Evolutionary conservation across 371 early-diverging fungal species (phyloP).

Genomic region (Syncephalastrum sp.): DNA sequence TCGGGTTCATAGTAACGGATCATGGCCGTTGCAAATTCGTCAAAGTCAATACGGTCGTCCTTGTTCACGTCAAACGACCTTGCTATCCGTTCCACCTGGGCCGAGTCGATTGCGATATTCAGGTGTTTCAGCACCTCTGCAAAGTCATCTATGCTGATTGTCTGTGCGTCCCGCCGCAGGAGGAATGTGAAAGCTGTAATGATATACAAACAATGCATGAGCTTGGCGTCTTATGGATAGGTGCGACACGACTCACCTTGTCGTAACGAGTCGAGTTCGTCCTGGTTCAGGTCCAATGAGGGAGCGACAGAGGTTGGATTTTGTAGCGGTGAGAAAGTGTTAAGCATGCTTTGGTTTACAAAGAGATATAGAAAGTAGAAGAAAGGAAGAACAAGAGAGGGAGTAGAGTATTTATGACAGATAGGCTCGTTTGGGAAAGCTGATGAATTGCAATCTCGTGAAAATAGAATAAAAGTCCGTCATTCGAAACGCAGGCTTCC

Average conservation of each 20-base stretch:
- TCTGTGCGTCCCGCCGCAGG: conserved; percentile 57
- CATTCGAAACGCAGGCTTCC: conserved; percentile 2
- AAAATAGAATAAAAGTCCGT: too few relatives aligned
- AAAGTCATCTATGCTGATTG: conserved; percentile 59
- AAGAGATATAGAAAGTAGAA: too few relatives aligned
- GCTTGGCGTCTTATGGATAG: not conserved
- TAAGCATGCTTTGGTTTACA: too few relatives aligned
- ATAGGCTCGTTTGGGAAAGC: too few relatives aligned
- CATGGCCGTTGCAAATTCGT: conserved; percentile 74
- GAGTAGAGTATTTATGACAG: too few relatives aligned
- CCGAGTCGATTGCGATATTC: conserved; percentile 65
- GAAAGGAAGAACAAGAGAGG: too few relatives aligned
- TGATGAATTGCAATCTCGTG: too few relatives aligned
- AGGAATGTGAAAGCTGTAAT: conserved; percentile 60
- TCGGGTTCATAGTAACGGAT: conserved; percentile 16
- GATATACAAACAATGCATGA: conserved; percentile 11
- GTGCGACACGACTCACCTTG: conserved; percentile 12
- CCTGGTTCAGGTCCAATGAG: conserved; percentile 8
- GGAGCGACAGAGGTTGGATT: too few relatives aligned
- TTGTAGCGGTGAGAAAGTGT: too few relatives aligned
- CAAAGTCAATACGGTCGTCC: conserved; percentile 55
- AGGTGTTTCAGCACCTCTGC: conserved; percentile 68
- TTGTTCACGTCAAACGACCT: conserved; percentile 45
- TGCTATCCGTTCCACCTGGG: conserved; percentile 63
- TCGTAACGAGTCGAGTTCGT: conserved; percentile 19